phyloP scores from a whole-genome alignment of 176 grass and related monocot species.

The Urochloa ruziziensis region DNA sequence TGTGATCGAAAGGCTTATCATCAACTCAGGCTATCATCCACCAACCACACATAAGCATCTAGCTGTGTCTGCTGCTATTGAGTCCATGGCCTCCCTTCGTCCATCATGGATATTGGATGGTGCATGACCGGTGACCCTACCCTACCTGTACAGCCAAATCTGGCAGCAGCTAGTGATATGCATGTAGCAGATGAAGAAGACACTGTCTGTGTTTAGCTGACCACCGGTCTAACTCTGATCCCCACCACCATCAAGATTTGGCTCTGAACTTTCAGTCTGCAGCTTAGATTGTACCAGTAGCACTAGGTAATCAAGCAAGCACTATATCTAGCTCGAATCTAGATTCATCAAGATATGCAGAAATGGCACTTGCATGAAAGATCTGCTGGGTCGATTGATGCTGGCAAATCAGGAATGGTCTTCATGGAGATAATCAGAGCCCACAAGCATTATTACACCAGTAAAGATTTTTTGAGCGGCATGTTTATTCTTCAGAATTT shows the following conservation, averaged over 20 bases:
- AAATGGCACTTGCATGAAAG: not conserved
- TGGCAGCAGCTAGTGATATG: not conserved
- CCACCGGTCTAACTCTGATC: conserved; percentile 26
- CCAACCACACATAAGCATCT: conserved; percentile 18
- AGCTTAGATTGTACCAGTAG: conserved; percentile 22
- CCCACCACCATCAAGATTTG: not conserved
- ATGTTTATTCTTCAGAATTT: conserved; percentile 7
- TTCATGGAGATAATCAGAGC: not conserved
- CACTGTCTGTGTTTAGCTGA: conserved; percentile 26
- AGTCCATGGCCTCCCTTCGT: not conserved
- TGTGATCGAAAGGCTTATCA: conserved; percentile 7
- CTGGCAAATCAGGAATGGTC: not conserved
- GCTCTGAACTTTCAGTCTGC: conserved; percentile 28
- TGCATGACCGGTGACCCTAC: not conserved
- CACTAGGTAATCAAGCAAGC: not conserved
- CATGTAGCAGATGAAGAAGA: not conserved
- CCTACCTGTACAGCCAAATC: conserved; percentile 27
- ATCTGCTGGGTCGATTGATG: not conserved
- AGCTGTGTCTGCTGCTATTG: conserved; percentile 5
- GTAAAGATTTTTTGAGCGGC: not conserved
- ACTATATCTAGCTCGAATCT: conserved; percentile 15
- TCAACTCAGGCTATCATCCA: conserved; percentile 22
- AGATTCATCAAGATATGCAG: conserved; percentile 10
- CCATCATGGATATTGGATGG: conserved; percentile 1
- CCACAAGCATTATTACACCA: not conserved